Conservation (phyloP, 2,329 filamentous ascomycete species). For the Cordyceps militaris region DNA sequence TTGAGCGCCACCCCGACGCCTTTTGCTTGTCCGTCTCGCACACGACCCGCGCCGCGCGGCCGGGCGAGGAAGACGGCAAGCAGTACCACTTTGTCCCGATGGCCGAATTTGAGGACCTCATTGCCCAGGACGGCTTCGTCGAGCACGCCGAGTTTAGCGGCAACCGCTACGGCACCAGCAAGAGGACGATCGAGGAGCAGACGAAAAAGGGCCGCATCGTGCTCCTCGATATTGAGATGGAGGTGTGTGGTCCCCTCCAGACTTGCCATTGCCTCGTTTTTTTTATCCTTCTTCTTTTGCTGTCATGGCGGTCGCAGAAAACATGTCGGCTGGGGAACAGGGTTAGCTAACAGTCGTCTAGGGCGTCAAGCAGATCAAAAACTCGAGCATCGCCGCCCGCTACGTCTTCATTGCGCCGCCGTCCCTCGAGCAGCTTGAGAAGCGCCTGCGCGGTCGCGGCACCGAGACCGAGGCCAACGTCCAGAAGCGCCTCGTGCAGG, state of each 20-base stretch:
- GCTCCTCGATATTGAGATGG: constrained; percentile 94
- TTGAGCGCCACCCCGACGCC: constrained; percentile 45
- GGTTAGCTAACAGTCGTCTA: constrained; percentile 8
- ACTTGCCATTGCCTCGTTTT: neutral
- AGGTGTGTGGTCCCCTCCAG: constrained; percentile 43
- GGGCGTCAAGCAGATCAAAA: constrained; percentile 89
- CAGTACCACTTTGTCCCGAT: constrained; percentile 75
- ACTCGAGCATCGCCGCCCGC: constrained; percentile 63
- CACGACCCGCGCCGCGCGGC: constrained; percentile 72
- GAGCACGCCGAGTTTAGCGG: constrained; percentile 80
- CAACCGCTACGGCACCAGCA: constrained; percentile 82
- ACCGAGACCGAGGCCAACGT: constrained; percentile 73
- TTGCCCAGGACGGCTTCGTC: constrained; percentile 67
- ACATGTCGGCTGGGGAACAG: neutral
- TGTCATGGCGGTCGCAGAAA: neutral
- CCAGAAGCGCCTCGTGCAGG: constrained; percentile 62
- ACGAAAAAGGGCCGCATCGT: constrained; percentile 65
- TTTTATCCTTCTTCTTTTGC: neutral
- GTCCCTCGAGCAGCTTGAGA: constrained; percentile 64
- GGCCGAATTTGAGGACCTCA: constrained; percentile 60
- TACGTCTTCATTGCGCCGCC: constrained; percentile 85
- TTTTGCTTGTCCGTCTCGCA: constrained; percentile 58
- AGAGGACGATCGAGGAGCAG: constrained; percentile 70
- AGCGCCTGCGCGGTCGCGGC: constrained; percentile 63
- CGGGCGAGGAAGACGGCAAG: constrained; percentile 66